Evolutionary conservation across 140 eudicot species (phyloP).

Genomic region (Anethum foeniculum): DNA sequence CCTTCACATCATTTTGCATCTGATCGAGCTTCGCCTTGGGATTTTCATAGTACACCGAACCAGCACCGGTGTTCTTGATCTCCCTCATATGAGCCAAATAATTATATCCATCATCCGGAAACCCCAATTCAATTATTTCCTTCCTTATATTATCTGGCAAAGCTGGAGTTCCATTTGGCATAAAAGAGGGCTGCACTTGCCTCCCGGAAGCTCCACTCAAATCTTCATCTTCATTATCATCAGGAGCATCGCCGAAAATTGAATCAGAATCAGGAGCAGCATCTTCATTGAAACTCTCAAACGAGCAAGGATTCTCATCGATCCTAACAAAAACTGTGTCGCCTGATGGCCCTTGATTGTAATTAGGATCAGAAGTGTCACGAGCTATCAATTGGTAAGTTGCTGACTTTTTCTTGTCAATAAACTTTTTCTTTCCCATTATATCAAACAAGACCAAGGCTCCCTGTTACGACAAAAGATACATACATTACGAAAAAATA

Average conservation of each 20-base stretch:
- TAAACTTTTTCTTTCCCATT: constrained; percentile 80
- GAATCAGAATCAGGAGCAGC: constrained; percentile 29
- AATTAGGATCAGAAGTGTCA: constrained; percentile 64
- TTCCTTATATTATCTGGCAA: constrained; percentile 74
- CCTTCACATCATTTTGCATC: constrained; percentile 83
- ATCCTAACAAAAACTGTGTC: constrained; percentile 82
- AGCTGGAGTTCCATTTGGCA: constrained; percentile 23
- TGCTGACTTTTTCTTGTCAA: constrained; percentile 91
- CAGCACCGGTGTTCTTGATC: constrained; percentile 77
- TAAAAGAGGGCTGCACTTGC: constrained; percentile 8
- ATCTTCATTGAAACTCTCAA: constrained; percentile 31
- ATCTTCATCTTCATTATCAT: constrained; percentile 39
- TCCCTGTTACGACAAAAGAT: neutral
- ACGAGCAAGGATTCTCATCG: constrained; percentile 52
- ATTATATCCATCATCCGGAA: constrained; percentile 98
- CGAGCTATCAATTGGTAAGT: constrained; percentile 78
- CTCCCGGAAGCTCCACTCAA: neutral
- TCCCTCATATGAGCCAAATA: constrained; percentile 80
- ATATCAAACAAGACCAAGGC: neutral
- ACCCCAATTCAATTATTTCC: constrained; percentile 87
- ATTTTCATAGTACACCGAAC: constrained; percentile 61
- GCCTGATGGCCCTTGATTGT: constrained; percentile 48
- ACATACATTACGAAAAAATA: neutral
- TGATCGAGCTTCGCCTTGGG: constrained; percentile 52
- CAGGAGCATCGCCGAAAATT: constrained; percentile 68